Conservation (phyloP, 192 early-diverging fungal genomes). For the Dimargaris verticillata region DNA sequence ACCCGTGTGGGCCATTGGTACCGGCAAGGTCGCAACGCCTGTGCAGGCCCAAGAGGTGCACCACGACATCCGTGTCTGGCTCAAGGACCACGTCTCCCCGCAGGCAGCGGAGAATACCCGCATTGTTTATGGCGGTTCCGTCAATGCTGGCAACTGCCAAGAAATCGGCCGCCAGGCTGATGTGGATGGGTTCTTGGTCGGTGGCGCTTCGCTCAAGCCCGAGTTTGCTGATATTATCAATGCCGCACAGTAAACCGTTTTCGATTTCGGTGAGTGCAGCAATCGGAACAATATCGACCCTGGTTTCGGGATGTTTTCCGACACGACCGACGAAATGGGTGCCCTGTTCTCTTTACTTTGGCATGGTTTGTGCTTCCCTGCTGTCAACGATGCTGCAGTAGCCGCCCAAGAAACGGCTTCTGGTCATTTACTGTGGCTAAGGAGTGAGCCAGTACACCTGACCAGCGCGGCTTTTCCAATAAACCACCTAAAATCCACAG, state of each 20-base stretch:
- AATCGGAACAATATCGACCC: too few species aligned
- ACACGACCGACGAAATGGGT: too few species aligned
- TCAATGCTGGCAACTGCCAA: slow-evolving; percentile 71
- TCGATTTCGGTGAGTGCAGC: too few species aligned
- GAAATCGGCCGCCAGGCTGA: slow-evolving; percentile 70
- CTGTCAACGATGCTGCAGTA: too few species aligned
- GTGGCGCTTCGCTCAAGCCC: slow-evolving; percentile 92
- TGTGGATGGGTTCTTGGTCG: slow-evolving; percentile 98
- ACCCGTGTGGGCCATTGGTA: slow-evolving; percentile 99
- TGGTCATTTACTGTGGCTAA: too few species aligned
- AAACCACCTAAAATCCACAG: too few species aligned
- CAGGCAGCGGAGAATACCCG: slow-evolving; percentile 77
- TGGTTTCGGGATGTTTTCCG: too few species aligned
- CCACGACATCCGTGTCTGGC: slow-evolving; percentile 69
- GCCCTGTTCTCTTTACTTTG: too few species aligned
- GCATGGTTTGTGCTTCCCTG: too few species aligned
- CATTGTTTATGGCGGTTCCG: slow-evolving; percentile 94
- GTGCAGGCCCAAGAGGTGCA: slow-evolving; percentile 96
- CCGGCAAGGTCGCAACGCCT: slow-evolving; percentile 91
- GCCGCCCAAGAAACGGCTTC: too few species aligned
- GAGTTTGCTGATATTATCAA: slow-evolving; percentile 61
- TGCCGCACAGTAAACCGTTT: slow-evolving; percentile 13
- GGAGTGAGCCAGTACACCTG: too few species aligned
- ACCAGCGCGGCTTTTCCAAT: too few species aligned
- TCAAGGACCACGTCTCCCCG: slow-evolving; percentile 64